Evolutionary conservation across 768 basidiomycete species (phyloP).

Genomic region (Russula lepida): DNA sequence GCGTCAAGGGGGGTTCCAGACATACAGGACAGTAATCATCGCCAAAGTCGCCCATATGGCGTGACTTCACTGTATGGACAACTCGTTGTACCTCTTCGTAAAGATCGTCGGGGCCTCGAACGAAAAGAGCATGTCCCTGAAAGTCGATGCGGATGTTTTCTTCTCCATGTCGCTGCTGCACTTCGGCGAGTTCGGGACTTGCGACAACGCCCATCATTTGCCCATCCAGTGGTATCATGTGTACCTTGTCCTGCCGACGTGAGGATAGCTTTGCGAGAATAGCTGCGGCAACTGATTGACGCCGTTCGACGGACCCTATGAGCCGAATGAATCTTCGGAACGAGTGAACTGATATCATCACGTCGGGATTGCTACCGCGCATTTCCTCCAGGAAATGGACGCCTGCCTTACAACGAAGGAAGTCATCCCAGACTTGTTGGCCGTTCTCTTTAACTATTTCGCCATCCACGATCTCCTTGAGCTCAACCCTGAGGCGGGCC

Average conservation of each 20-base stretch:
- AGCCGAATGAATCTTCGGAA: slow-evolving; percentile 41
- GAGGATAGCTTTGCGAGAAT: slow-evolving; percentile 42
- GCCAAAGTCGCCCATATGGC: slow-evolving; percentile 21
- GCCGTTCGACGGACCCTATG: slow-evolving; percentile 40
- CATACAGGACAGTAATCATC: slow-evolving; percentile 56
- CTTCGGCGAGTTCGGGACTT: slow-evolving; percentile 35
- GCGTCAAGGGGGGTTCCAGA: slow-evolving; percentile 45
- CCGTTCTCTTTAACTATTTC: slow-evolving; percentile 47
- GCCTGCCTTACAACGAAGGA: slow-evolving; percentile 42
- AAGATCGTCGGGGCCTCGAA: slow-evolving; percentile 48
- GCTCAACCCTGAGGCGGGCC: slow-evolving; percentile 46
- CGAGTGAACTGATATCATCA: slow-evolving; percentile 38
- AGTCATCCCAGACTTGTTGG: slow-evolving; percentile 56
- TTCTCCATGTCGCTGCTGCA: slow-evolving; percentile 44
- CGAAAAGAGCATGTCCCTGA: slow-evolving; percentile 33
- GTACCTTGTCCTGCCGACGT: slow-evolving; percentile 36
- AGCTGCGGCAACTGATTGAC: slow-evolving; percentile 34
- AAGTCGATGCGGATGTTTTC: slow-evolving; percentile 51
- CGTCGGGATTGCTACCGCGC: slow-evolving; percentile 30
- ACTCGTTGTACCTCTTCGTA: slow-evolving; percentile 38
- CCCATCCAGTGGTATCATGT: slow-evolving; percentile 40
- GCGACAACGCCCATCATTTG: slow-evolving; percentile 40
- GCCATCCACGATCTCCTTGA: slow-evolving; percentile 56
- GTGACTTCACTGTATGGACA: slow-evolving; percentile 28
- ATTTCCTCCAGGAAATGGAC: slow-evolving; percentile 38